A percentile compares a stretch with the other conserved stretches of the same genome.
Evolutionary conservation across 2,329 filamentous ascomycete genomes (phyloP).

Genomic region (Fusarium sp.): DNA sequence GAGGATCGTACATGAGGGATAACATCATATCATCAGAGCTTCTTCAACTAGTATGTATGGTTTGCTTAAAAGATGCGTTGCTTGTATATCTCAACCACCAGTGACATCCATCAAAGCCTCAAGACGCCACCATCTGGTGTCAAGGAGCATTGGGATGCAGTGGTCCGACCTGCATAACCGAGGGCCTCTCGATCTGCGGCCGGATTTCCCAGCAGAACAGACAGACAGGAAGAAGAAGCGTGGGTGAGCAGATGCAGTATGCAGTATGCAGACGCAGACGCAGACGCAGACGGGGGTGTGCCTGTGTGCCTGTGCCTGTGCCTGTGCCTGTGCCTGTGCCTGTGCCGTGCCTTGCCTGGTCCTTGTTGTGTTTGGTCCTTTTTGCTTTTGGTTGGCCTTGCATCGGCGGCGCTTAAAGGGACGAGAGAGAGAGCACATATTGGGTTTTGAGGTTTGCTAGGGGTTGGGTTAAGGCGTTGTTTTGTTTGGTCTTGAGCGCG

Average conservation of each 20-base stretch:
- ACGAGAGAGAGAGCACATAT: conserved; percentile 15
- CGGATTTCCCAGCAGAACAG: conserved; percentile 46
- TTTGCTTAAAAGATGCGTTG: neutral
- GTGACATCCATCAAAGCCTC: conserved; percentile 17
- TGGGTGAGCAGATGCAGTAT: conserved; percentile 43
- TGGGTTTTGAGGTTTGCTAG: conserved; percentile 12
- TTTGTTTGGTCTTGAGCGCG: conserved; percentile 11
- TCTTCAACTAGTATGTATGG: neutral
- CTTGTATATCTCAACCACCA: conserved; percentile 1
- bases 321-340: neutral
- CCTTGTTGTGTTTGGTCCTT: conserved; percentile 3
- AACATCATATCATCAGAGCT: conserved; percentile 16
- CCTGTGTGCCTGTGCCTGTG: too few species aligned
- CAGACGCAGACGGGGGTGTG: conserved; percentile 5
- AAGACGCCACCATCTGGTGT: conserved; percentile 40
- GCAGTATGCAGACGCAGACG: too few species aligned
- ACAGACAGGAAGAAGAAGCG: conserved; percentile 29
- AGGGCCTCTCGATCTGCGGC: conserved; percentile 53
- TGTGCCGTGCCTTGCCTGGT: conserved; percentile 28
- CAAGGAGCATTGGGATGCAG: conserved; percentile 39
- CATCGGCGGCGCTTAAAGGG: conserved; percentile 47
- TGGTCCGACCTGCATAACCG: conserved; percentile 54
- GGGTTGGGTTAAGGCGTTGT: conserved; percentile 17
- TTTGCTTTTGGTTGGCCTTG: conserved; percentile 41
- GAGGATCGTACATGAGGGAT: neutral